Conservation (phyloP, 2,329 filamentous ascomycete species). For the Claviceps paspali region DNA sequence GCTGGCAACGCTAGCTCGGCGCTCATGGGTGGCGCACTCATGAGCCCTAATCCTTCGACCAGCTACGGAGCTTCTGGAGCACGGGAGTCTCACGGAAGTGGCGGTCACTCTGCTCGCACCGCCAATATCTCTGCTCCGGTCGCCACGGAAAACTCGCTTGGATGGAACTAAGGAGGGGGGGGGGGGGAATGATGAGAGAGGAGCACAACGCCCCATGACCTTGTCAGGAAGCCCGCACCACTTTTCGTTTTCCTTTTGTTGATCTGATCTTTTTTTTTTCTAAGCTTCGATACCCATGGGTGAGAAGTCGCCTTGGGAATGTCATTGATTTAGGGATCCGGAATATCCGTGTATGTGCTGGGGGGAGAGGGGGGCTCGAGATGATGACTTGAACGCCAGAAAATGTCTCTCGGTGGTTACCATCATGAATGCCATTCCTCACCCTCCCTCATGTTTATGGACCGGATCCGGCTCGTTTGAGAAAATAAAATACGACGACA, state of each 20-base stretch:
- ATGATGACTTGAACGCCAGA: not conserved
- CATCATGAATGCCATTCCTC: too few species aligned
- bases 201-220: not conserved
- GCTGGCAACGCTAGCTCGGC: slow-evolving; percentile 34
- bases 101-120: slow-evolving; percentile 38
- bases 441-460: not conserved
- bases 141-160: slow-evolving; percentile 85
- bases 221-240: slow-evolving; percentile 2
- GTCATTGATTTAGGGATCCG: not conserved
- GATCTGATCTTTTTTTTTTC: not conserved
- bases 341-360: not conserved
- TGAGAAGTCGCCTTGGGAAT: slow-evolving; percentile 10
- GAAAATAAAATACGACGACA: not conserved
- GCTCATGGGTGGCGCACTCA: slow-evolving; percentile 55
- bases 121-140: slow-evolving; percentile 75
- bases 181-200: slow-evolving; percentile 3
- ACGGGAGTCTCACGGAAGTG: slow-evolving; percentile 51
- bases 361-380: not conserved
- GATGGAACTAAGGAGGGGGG: slow-evolving; percentile 74
- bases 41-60: slow-evolving; percentile 39
- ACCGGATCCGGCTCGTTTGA: not conserved
- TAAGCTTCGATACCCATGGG: slow-evolving; percentile 18
- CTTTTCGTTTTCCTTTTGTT: slow-evolving; percentile 9
- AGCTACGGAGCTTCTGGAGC: slow-evolving; percentile 34
- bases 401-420: too few species aligned